These are phyloP conservation scores for Dorcoceras hygrometricum DNA, from an alignment of 257 asterid genomes.

Conservation along the genomic window DNA sequence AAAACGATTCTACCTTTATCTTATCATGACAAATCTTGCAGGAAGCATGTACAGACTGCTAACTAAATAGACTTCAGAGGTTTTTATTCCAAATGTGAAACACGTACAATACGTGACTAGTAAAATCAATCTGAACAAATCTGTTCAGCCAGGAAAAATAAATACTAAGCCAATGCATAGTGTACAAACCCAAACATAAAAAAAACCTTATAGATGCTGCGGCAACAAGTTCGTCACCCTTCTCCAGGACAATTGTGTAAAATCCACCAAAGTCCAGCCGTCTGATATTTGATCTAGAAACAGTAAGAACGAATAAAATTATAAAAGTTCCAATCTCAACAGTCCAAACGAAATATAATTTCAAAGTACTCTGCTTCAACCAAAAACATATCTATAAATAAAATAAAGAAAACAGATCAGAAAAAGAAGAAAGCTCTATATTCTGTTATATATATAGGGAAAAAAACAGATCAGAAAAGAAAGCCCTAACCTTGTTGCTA, in stretches of 20 bases:
- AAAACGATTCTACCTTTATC: constrained; percentile 13
- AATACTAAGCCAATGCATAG: constrained; percentile 1
- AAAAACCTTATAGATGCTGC: constrained; percentile 89
- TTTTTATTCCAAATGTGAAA: constrained; percentile 11
- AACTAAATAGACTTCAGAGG: background rate
- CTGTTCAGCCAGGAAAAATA: constrained; percentile 2
- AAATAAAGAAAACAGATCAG: background rate
- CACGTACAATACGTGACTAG: constrained; percentile 7
- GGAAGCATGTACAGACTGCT: constrained; percentile 14
- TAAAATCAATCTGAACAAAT: constrained; percentile 20
- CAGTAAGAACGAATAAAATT: constrained; percentile 20
- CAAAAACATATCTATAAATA: constrained; percentile 5
- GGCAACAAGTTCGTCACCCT: constrained; percentile 71
- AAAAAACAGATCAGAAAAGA: background rate
- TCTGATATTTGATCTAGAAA: constrained; percentile 76
- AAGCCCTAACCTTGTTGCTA: constrained; percentile 4
- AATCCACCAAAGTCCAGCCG: constrained; percentile 79
- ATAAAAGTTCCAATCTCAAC: constrained; percentile 20
- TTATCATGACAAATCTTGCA: constrained; percentile 16
- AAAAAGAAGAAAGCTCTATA: background rate
- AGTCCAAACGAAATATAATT: constrained; percentile 6
- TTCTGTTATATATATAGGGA: too few relatives aligned
- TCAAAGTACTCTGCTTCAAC: background rate
- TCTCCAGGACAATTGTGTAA: constrained; percentile 76
- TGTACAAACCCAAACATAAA: constrained; percentile 12